Percentiles rank a stretch among this genome's conserved stretches.
These are phyloP conservation scores for Hemileia vastatrix DNA, from an alignment of 1,284 basidiomycete genomes.

Conservation along the genomic window DNA sequence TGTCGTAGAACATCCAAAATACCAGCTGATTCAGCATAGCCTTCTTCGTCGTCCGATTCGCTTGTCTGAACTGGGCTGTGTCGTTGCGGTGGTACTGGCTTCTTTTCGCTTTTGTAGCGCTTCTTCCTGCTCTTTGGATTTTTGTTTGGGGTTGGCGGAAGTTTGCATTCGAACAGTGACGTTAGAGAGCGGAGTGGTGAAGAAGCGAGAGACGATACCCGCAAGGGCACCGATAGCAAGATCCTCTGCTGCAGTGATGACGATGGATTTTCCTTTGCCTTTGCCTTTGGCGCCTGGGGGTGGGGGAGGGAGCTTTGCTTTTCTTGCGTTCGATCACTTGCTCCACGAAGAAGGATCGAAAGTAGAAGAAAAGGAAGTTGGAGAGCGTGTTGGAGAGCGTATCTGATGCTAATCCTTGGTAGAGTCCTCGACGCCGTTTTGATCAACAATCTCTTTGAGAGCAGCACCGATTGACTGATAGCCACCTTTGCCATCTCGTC, in stretches of 20 bases:
- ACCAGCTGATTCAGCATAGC: conserved; percentile 34
- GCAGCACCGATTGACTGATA: conserved; percentile 1
- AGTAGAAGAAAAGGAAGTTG: conserved; percentile 45
- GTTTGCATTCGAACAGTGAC: conserved; percentile 49
- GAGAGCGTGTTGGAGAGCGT: conserved; percentile 46
- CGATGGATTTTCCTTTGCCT: not conserved
- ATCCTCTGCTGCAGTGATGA: conserved; percentile 41
- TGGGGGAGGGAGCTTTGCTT: too few relatives aligned
- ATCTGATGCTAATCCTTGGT: conserved; percentile 45
- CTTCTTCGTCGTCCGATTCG: conserved; percentile 37
- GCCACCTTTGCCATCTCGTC: conserved; percentile 28
- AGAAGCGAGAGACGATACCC: conserved; percentile 46
- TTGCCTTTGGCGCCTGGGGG: too few relatives aligned
- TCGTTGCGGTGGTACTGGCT: not conserved
- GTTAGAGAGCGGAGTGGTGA: conserved; percentile 49
- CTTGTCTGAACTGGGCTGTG: not conserved
- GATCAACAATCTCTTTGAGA: conserved; percentile 27
- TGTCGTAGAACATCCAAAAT: conserved; percentile 37
- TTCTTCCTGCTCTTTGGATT: conserved; percentile 25
- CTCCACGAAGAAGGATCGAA: conserved; percentile 39
- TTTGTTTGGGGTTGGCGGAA: conserved; percentile 21
- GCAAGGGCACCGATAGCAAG: conserved; percentile 47
- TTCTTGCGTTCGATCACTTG: too few relatives aligned
- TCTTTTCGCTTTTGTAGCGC: conserved; percentile 6
- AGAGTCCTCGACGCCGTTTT: conserved; percentile 36